phyloP scores from a whole-genome alignment of 78 protist species.

The Polysphondylium violaceum region DNA sequence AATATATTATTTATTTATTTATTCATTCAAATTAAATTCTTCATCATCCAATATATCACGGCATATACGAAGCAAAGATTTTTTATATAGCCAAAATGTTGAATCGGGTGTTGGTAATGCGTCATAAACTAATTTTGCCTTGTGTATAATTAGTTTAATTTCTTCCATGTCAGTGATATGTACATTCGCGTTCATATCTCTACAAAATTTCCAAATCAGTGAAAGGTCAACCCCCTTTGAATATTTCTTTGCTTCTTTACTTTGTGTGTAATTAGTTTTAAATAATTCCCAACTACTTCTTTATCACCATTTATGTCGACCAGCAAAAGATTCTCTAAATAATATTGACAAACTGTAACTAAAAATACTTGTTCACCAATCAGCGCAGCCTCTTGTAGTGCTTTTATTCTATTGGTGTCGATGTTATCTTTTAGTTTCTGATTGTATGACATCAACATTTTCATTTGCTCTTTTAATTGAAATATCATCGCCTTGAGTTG shows the following conservation, averaged over 20 bases:
- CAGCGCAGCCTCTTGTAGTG: not conserved
- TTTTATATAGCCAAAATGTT: no score
- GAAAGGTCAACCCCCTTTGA: not conserved
- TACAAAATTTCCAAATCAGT: not conserved
- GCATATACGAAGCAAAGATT: not conserved
- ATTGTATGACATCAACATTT: no score
- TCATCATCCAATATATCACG: not conserved
- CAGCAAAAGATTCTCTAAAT: not conserved
- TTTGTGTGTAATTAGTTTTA: not conserved
- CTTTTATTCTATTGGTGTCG: not conserved
- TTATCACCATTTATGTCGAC: not conserved
- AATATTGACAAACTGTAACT: slow-evolving; percentile 1
- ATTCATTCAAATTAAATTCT: not conserved
- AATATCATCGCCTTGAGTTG: no score
- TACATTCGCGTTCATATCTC: not conserved
- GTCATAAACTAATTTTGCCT: no score
- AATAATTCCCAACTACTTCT: not conserved
- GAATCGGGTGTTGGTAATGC: not conserved
- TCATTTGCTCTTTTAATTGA: no score
- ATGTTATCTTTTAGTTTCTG: not conserved
- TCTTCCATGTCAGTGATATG: not conserved
- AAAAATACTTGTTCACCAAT: slow-evolving; percentile 8
- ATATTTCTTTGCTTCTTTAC: not conserved
- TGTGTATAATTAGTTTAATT: no score
- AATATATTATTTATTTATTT: not conserved